Percentiles rank a stretch among this genome's conserved stretches.
Conservation (phyloP, 2,329 filamentous ascomycete genomes). For the Fusarium sterilihyphosum region DNA sequence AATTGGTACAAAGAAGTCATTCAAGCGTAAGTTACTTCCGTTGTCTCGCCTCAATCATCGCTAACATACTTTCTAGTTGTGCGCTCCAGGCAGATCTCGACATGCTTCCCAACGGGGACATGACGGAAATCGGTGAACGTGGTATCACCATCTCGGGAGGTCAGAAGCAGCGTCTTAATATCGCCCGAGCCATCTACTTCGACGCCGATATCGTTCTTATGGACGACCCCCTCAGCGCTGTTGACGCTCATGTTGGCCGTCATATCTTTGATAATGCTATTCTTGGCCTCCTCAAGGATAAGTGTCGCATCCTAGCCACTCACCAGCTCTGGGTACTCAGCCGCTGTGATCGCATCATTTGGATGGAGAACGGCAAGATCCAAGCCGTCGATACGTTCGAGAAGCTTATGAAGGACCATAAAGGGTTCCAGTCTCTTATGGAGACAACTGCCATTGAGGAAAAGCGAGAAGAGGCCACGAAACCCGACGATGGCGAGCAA, state of each 20-base stretch:
- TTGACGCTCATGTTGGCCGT: conserved; percentile 75
- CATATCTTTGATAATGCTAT: conserved; percentile 96
- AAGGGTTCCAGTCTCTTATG: conserved; percentile 85
- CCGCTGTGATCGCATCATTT: conserved; percentile 90
- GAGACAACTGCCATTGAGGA: conserved; percentile 81
- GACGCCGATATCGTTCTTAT: conserved; percentile 74
- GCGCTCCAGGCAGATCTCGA: conserved; percentile 87
- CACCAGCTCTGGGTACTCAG: conserved; percentile 94
- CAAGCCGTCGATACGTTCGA: conserved; percentile 89
- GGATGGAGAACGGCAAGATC: conserved; percentile 89
- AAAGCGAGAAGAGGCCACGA: conserved; percentile 63
- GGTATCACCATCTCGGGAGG: conserved; percentile 96
- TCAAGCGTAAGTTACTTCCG: conserved; percentile 65
- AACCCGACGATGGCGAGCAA: conserved; percentile 56
- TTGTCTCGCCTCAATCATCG: background rate
- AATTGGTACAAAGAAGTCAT: conserved; percentile 88
- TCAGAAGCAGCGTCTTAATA: conserved; percentile 94
- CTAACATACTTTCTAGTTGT: conserved; percentile 61
- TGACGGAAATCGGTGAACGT: conserved; percentile 93
- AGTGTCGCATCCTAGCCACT: conserved; percentile 90
- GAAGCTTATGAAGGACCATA: conserved; percentile 82
- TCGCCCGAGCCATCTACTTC: conserved; percentile 82
- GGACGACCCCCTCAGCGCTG: conserved; percentile 75
- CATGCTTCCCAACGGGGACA: conserved; percentile 89
- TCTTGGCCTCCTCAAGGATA: conserved; percentile 85